Conservation (phyloP, 371 early-diverging fungal species). For the Mucor irregularis region DNA sequence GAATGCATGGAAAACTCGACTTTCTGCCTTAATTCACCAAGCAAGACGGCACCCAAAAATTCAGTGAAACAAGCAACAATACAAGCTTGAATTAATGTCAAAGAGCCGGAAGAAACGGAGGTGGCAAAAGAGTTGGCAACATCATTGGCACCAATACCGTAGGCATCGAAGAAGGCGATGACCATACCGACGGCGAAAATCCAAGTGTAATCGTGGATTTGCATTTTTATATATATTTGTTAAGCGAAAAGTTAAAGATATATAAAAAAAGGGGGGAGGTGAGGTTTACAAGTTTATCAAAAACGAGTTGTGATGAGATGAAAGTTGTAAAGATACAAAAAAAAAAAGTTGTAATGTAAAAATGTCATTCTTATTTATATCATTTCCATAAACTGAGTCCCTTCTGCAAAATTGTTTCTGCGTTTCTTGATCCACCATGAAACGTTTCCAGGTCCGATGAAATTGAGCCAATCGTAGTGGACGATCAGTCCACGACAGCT, state of each 20-base stretch:
- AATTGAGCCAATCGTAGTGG: constrained; percentile 9
- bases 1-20: constrained; percentile 16
- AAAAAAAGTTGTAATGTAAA: neutral
- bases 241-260: too few relatives aligned
- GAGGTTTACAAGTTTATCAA: too few relatives aligned
- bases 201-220: constrained; percentile 68
- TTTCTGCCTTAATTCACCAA: constrained; percentile 52
- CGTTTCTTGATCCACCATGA: constrained; percentile 2
- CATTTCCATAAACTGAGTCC: too few relatives aligned
- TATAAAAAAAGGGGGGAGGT: too few relatives aligned
- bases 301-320: too few relatives aligned
- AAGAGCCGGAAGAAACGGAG: constrained; percentile 82
- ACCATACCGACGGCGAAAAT: constrained; percentile 75
- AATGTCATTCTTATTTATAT: constrained; percentile 2
- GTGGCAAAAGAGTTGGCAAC: constrained; percentile 90
- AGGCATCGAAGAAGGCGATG: constrained; percentile 66
- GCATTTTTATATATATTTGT: neutral
- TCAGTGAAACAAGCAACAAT: constrained; percentile 84
- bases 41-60: constrained; percentile 79
- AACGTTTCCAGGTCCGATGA: neutral
- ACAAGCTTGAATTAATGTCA: constrained; percentile 74
- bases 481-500: constrained; percentile 7
- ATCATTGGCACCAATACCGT: constrained; percentile 85
- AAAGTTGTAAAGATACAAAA: too few relatives aligned
- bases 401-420: neutral